These are phyloP conservation scores for Aspergillus haitiensis DNA, from an alignment of 495 filamentous ascomycete genomes.

Conservation along the genomic window DNA sequence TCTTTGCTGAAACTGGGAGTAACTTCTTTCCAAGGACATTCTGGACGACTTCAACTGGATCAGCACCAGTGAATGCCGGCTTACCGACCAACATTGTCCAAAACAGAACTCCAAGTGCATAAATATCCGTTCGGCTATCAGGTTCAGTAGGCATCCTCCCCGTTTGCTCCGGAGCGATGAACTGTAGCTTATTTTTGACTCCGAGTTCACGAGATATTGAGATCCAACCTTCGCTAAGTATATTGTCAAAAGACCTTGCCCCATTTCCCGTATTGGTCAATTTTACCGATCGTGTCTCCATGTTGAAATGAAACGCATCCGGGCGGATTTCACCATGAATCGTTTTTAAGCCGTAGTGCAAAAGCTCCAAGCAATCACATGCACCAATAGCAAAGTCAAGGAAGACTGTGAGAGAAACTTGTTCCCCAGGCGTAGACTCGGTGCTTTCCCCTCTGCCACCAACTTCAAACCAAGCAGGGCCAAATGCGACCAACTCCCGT, in stretches of 20 bases:
- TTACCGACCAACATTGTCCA: slow-evolving; percentile 81
- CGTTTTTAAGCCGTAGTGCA: slow-evolving; percentile 79
- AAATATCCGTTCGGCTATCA: slow-evolving; percentile 87
- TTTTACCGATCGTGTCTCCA: slow-evolving; percentile 66
- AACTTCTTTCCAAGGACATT: slow-evolving; percentile 76
- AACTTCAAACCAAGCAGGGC: slow-evolving; percentile 67
- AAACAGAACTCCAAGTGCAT: slow-evolving; percentile 81
- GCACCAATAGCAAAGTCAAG: slow-evolving; percentile 88
- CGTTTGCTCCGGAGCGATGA: slow-evolving; percentile 89
- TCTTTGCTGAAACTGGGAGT: slow-evolving; percentile 67
- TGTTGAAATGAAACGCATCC: slow-evolving; percentile 83
- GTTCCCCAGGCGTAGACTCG: slow-evolving; percentile 52
- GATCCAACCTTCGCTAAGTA: slow-evolving; percentile 81
- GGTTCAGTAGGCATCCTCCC: slow-evolving; percentile 86
- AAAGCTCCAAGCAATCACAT: slow-evolving; percentile 76
- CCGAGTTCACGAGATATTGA: slow-evolving; percentile 74
- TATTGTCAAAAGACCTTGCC: slow-evolving; percentile 81
- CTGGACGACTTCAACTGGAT: slow-evolving; percentile 84
- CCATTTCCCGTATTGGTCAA: slow-evolving; percentile 83
- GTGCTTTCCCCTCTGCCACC: slow-evolving; percentile 51
- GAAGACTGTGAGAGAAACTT: slow-evolving; percentile 69
- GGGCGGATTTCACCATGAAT: slow-evolving; percentile 85
- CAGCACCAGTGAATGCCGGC: slow-evolving; percentile 71
- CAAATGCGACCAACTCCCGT: slow-evolving; percentile 67
- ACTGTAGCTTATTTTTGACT: slow-evolving; percentile 79